These are phyloP conservation scores for Alternaria sp. DNA, from an alignment of 2,329 filamentous ascomycete genomes.

Conservation along the genomic window DNA sequence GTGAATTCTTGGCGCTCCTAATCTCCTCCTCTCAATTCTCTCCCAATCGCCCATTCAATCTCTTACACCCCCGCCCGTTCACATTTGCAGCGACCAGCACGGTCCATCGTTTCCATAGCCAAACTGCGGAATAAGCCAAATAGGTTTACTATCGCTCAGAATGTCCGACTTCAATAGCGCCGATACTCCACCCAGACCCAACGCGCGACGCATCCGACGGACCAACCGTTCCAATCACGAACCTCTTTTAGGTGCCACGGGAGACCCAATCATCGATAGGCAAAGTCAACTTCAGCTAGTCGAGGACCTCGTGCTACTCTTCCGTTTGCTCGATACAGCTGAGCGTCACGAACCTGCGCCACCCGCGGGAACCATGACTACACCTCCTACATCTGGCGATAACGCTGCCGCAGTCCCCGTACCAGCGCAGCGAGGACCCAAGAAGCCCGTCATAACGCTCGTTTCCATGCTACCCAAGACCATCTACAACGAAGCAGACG, in stretches of 20 bases:
- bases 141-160: conserved; percentile 12
- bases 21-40: not conserved
- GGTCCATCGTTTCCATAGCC: conserved; percentile 10
- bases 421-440: not conserved
- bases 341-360: not conserved
- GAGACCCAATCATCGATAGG: not conserved
- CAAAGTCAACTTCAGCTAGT: too few relatives aligned
- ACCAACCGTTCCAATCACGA: not conserved
- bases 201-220: not conserved
- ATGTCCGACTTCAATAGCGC: conserved; percentile 21
- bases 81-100: not conserved
- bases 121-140: conserved; percentile 13
- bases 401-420: not conserved
- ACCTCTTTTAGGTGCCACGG: not conserved
- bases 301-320: not conserved
- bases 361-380: not conserved
- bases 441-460: conserved; percentile 19
- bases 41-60: not conserved
- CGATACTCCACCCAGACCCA: not conserved
- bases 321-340: not conserved
- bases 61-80: not conserved
- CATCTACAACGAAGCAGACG: conserved; percentile 29
- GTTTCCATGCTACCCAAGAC: conserved; percentile 21
- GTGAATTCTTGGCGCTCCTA: conserved; percentile 10
- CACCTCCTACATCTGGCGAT: not conserved